Evolutionary conservation across 768 basidiomycete species (phyloP).

Genomic region (Leccinum truebloodii): DNA sequence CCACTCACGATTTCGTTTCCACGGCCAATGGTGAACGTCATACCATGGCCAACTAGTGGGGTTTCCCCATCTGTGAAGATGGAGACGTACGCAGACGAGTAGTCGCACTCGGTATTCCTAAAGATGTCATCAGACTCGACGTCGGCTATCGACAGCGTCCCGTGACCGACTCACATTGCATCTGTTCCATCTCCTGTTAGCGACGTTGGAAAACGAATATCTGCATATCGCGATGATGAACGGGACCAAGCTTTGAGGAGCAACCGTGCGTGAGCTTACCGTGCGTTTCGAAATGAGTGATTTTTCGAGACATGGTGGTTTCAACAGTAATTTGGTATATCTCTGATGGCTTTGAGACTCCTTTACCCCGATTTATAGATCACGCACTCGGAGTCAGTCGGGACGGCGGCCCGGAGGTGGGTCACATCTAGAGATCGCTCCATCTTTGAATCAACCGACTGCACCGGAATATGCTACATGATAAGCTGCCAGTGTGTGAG

Average conservation of each 20-base stretch:
- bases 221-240: slow-evolving; percentile 38
- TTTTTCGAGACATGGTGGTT: slow-evolving; percentile 37
- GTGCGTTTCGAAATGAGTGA: slow-evolving; percentile 58
- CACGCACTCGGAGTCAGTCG: slow-evolving; percentile 3
- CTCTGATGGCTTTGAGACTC: not conserved
- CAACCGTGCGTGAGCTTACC: slow-evolving; percentile 38
- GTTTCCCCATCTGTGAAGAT: slow-evolving; percentile 65
- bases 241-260: not conserved
- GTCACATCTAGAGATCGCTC: not conserved
- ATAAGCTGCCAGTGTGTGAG: not conserved
- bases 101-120: slow-evolving; percentile 96
- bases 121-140: not conserved
- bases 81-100: slow-evolving; percentile 89
- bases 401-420: slow-evolving; percentile 15
- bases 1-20: slow-evolving; percentile 87
- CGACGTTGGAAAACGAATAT: slow-evolving; percentile 91
- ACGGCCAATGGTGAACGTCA: slow-evolving; percentile 94
- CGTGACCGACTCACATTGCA: slow-evolving; percentile 64
- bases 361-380: slow-evolving; percentile 3
- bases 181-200: slow-evolving; percentile 91
- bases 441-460: not conserved
- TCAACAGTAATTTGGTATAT: not conserved
- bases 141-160: not conserved
- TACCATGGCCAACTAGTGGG: slow-evolving; percentile 82
- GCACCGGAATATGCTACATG: not conserved